phyloP scores from a whole-genome alignment of 2,329 filamentous ascomycete species.

The Penicillium oxalicum region DNA sequence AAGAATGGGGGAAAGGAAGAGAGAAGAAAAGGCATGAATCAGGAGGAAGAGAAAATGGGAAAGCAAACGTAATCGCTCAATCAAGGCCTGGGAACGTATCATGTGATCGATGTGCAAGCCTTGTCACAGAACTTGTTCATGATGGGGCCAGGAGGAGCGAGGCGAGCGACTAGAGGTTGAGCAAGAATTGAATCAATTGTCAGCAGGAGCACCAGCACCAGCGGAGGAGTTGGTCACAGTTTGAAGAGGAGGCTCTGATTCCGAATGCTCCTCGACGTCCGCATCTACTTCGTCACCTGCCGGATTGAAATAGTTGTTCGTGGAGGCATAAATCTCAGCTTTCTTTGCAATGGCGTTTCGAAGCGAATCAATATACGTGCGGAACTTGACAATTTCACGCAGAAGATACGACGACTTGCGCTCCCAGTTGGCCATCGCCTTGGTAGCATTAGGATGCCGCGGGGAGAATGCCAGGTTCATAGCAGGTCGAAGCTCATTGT shows the following conservation, averaged over 20 bases:
- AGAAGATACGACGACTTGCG: slow-evolving; percentile 87
- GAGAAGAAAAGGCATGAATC: neutral
- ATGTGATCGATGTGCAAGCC: too few relatives aligned
- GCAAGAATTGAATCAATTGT: neutral
- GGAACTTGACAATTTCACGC: slow-evolving; percentile 92
- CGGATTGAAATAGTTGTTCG: neutral
- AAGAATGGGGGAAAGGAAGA: neutral
- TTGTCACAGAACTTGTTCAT: too few relatives aligned
- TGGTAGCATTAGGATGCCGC: slow-evolving; percentile 69
- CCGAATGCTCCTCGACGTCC: neutral
- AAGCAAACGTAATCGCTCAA: neutral
- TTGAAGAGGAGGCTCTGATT: neutral
- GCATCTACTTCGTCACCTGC: neutral
- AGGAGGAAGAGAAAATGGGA: neutral
- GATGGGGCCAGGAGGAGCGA: too few relatives aligned
- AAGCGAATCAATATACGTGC: slow-evolving; percentile 86
- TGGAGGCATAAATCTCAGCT: slow-evolving; percentile 53
- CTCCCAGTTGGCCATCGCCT: slow-evolving; percentile 96
- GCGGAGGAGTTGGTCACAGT: too few relatives aligned
- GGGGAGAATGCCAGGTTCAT: slow-evolving; percentile 89
- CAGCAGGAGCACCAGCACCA: neutral
- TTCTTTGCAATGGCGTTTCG: slow-evolving; percentile 64
- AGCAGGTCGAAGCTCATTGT: slow-evolving; percentile 80
- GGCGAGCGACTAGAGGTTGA: too few relatives aligned
- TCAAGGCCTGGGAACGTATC: too few relatives aligned